These are phyloP conservation scores for Stachybotrys elegans DNA, from an alignment of 2,329 filamentous ascomycete species.

Conservation along the genomic window DNA sequence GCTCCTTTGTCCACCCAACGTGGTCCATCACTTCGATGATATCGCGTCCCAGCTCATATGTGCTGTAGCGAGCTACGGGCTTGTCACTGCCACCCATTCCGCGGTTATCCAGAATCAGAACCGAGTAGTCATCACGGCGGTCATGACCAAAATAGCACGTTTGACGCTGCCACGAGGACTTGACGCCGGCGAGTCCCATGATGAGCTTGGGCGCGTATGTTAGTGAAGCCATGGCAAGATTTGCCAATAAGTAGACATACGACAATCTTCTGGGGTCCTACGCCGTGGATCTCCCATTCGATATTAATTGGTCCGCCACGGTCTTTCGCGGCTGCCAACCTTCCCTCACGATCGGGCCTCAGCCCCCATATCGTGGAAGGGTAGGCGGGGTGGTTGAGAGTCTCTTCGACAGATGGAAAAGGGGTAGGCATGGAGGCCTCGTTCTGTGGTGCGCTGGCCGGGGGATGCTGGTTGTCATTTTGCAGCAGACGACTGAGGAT, in stretches of 20 bases:
- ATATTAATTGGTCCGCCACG: conserved; percentile 74
- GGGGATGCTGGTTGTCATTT: too few species aligned
- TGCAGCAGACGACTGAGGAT: too few species aligned
- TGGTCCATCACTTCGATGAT: conserved; percentile 64
- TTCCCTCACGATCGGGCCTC: conserved; percentile 57
- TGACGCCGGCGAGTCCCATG: conserved; percentile 70
- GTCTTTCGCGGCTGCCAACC: conserved; percentile 57
- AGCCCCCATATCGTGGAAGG: conserved; percentile 64
- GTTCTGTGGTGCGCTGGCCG: too few species aligned
- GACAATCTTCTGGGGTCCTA: conserved; percentile 65
- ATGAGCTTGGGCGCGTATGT: conserved; percentile 54
- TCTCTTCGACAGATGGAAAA: conserved; percentile 48
- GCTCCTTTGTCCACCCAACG: conserved; percentile 58
- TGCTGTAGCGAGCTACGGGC: conserved; percentile 72
- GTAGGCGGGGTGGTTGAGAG: conserved; percentile 61
- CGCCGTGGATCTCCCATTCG: conserved; percentile 75
- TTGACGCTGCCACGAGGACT: conserved; percentile 74
- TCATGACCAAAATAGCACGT: conserved; percentile 77
- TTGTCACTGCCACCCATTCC: conserved; percentile 78
- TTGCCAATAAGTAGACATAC: too few species aligned
- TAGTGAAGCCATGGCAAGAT: too few species aligned
- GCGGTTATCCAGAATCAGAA: conserved; percentile 76
- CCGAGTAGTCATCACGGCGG: conserved; percentile 61
- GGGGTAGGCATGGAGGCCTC: too few species aligned
- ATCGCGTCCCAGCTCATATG: conserved; percentile 79